Evolutionary conservation across 192 early-diverging fungal species (phyloP).

Genomic region (Linnemannia elongata): DNA sequence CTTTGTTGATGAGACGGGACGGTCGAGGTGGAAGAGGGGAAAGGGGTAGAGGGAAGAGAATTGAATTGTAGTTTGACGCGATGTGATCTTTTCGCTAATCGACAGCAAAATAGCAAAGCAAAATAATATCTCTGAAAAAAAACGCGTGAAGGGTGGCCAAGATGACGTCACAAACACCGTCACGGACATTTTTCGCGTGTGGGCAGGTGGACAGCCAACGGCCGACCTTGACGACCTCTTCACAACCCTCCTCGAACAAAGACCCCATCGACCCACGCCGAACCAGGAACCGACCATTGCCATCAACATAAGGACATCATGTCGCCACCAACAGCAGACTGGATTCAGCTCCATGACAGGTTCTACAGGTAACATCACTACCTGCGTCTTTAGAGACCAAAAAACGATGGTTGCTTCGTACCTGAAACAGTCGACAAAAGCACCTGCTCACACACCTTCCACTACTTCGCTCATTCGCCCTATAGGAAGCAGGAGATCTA

Average conservation of each 20-base stretch:
- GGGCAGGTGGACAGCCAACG: not conserved
- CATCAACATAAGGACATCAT: slow-evolving; percentile 42
- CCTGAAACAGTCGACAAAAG: not conserved
- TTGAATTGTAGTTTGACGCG: not conserved
- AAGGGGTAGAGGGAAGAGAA: not conserved
- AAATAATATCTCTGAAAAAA: not conserved
- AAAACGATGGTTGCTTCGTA: not conserved
- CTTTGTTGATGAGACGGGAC: not conserved
- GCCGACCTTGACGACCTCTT: not conserved
- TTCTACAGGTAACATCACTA: slow-evolving; percentile 65
- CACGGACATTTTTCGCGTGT: not conserved
- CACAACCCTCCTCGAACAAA: not conserved
- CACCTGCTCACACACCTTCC: not conserved
- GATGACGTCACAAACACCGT: not conserved
- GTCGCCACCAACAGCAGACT: slow-evolving; percentile 71
- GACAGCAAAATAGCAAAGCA: not conserved
- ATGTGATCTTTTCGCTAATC: not conserved
- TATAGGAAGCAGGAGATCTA: slow-evolving; percentile 85
- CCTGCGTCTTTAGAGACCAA: not conserved
- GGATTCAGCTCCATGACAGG: slow-evolving; percentile 70
- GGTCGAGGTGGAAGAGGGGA: not conserved
- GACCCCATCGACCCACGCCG: not conserved
- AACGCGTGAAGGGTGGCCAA: not conserved
- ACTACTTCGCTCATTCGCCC: not conserved
- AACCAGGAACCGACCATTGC: not conserved